Evolutionary conservation across 371 early-diverging fungal species (phyloP), one percentile per base, ranked within the genome.

Genomic region (Caulochytrium protostelioides): DNA sequence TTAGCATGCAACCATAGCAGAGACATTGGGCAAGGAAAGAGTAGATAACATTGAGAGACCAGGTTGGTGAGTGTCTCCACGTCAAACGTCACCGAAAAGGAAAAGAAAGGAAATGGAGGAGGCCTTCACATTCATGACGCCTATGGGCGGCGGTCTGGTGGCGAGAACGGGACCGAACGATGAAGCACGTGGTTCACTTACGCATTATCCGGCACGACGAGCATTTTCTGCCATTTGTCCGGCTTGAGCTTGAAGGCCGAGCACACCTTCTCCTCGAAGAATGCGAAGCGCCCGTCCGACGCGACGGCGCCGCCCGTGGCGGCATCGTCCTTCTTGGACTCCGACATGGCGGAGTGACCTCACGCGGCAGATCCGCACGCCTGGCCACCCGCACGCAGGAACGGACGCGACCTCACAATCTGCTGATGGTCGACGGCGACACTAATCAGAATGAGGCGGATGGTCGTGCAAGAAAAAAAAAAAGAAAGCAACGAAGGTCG

Each of bases 161-260:
- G 26, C 9, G 26, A 26, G 32, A 31, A 31, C 10, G 8, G 16
- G 16, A 9, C 10, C 16, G 16, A 31, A 31, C 10, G 10, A 9
- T 31, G 16, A 31, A n/a, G 16, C 16, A n/a, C 9, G 10, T 34
- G 19, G 22, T 36, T 2, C 8, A 42, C 50, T 33, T 43, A 69
- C 69, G 52, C 43, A 38, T 62, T 57, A 28, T 69, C 69, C 6
- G 35, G 32, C 3, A 41, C 29, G 16, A 44, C 26, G 6, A 41
- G 31, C 51, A 65, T 46, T 46, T 69, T 69, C 37, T 65, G 62
- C 56, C 59, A 69, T 45, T 65, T 65, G 50, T 69, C 69, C 23
- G 30, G 42, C 50, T 69, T 69, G 37, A 69, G 37, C 34, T 59
- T 61, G 20, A 69, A 46, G 0, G 55, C 57, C 8, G 14, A 39